Evolutionary conservation across 2,329 filamentous ascomycete species (phyloP), one percentile per base, ranked within the genome.

Genomic region (Cytospora paraplurivora): DNA sequence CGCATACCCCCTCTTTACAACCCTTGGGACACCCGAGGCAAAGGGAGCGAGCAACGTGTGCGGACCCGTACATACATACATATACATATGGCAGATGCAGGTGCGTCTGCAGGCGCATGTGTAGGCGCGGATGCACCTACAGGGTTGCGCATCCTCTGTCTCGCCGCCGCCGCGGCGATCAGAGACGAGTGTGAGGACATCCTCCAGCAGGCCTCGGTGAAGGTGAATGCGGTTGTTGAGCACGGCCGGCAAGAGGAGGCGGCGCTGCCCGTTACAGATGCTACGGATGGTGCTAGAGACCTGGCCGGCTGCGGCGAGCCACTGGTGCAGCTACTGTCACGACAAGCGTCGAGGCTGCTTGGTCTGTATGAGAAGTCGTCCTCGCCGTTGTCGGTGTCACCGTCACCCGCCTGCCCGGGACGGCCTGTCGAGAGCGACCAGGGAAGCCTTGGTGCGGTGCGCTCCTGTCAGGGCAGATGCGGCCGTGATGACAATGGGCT

Each of bases 281-380:
- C 32, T 17, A 17, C 5, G 37, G 11, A 19, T 34, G 37, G 34
- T 33, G 34, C 32, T 54, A 21, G 27, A 12, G 51, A 38, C 6
- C 62, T 67, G 17, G 59, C 55, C 5, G 66, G 54, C 50, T 71
- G 71, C 27, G 70, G 66, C 27, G 54, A 56, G 52, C 67, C 69
- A 19, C 62, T 71, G 21, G 62, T 70, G 34, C 62, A 64, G 47
- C 65, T 71, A 13, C 66, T 72, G 11, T 57, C 65, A 3, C 67
- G 68, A 8, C 69, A 70, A 49, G 69, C 71, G 11, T 59, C 52
- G 11, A 51, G 47, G 47, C 41, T 68, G 10, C 15, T 66, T 35
- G 57, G 49, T 41, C 55, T 65, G 34, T 67, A 59, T 55, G 59
- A 63, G 34, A 35, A 19, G 10, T 6, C 38, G 37, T 15, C 27